Evolutionary conservation across 768 basidiomycete species (phyloP), one percentile per base, ranked within the genome.

Genomic region (Trametes maxima): DNA sequence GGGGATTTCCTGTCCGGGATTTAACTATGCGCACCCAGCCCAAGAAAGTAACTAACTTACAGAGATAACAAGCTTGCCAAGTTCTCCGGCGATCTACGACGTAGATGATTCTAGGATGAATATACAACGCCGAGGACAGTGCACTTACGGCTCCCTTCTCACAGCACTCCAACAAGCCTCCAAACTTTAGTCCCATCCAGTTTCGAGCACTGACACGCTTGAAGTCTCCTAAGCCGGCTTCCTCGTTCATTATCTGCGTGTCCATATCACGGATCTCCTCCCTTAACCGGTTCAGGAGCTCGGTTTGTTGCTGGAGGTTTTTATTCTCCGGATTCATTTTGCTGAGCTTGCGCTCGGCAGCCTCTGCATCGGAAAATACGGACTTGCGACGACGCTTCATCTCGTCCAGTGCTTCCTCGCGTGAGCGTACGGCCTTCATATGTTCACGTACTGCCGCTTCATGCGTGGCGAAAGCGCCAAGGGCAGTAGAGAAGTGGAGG

Each of bases 321-420:
- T 96, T 98, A 77, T 95, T 85, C 73, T 95, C 92, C 0, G 90
- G 81, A 64, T 82, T 83, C 94, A 97, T 95, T 77, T 89, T 96
- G 74, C 81, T 84, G 39, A 98, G 81, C 71, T 95, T 96, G 78
- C 82, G 90, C 66, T 96, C 94, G 2, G 92, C 94, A 17, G 83
- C 75, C 56, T 96, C 94, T 0, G 94, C 90, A 63, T 89, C 89
- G 24, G 81, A 74, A 11, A 79, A 80, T 5, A 94, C 79, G 11
- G 78, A 78, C 65, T 87, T 85, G 53, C 94, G 80, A 17, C 88
- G 82, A 14, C 87, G 83, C 66, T 85, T 87, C 14, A 94, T 75
- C 3, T 90, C 88, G 56, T 92, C 92, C 2, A 97, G 81, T 3
- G 77, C 79, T 70, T 98, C 95, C 72, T 98, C 95, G 7, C 87